Percentiles rank a stretch among this genome's conserved stretches.
Conservation (phyloP, 495 filamentous ascomycete species). For the Penicillium alfredii region DNA sequence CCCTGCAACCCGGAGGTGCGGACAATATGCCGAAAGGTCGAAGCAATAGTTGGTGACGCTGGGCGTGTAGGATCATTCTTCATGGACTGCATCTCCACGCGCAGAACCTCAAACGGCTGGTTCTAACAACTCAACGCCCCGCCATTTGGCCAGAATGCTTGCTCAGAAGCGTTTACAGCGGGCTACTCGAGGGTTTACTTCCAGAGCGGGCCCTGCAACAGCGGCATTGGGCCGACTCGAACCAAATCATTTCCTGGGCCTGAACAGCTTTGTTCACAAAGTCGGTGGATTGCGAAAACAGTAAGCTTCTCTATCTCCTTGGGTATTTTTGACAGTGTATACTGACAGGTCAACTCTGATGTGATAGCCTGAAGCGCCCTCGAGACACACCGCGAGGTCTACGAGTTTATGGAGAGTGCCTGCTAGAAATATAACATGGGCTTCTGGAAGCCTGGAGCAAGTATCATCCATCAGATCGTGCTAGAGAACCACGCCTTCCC, state of each 20-base stretch:
- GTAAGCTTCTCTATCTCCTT: too few species aligned
- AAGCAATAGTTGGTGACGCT: slow-evolving; percentile 5
- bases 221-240: too few species aligned
- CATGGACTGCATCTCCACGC: slow-evolving; percentile 17
- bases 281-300: too few species aligned
- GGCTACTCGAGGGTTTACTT: too few species aligned
- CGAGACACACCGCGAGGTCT: slow-evolving; percentile 97
- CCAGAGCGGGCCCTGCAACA: too few species aligned
- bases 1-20: slow-evolving; percentile 5
- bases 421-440: slow-evolving; percentile 95
- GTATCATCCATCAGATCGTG: slow-evolving; percentile 98
- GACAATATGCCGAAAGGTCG: slow-evolving; percentile 10
- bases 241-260: too few species aligned
- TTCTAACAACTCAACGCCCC: slow-evolving; percentile 14
- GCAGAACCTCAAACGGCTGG: slow-evolving; percentile 16
- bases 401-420: slow-evolving; percentile 92
- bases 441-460: slow-evolving; percentile 98
- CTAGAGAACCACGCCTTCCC: slow-evolving; percentile 97
- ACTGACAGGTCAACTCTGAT: too few species aligned
- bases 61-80: slow-evolving; percentile 14
- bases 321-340: too few species aligned
- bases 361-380: too few species aligned
- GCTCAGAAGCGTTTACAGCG: too few species aligned
- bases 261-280: too few species aligned
- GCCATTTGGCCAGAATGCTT: too few species aligned